A percentile compares a stretch with the other conserved stretches of the same genome.
These are phyloP conservation scores for Tulasnella sp. DNA, from an alignment of 768 basidiomycete species.

Conservation along the genomic window DNA sequence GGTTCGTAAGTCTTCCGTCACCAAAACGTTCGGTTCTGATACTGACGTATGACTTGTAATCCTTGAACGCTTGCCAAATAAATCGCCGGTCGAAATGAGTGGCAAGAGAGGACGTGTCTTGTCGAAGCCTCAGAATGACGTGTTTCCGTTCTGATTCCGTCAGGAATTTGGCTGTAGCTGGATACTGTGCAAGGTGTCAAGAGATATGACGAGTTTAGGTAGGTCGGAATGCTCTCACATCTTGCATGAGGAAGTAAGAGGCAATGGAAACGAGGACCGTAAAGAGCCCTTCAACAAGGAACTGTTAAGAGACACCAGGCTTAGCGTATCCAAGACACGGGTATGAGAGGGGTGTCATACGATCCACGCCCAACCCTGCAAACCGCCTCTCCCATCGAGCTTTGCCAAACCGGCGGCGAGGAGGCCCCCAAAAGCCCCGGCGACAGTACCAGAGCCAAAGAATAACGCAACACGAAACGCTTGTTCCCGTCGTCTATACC, in stretches of 20 bases:
- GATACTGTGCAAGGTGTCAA: neutral
- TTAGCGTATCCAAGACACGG: neutral
- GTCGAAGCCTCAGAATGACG: conserved; percentile 50
- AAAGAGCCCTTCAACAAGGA: conserved; percentile 55
- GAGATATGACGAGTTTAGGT: neutral
- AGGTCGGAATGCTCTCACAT: conserved; percentile 50
- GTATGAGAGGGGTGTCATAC: conserved; percentile 25
- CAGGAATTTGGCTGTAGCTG: conserved; percentile 48
- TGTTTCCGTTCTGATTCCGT: conserved; percentile 50
- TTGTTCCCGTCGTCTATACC: conserved; percentile 76
- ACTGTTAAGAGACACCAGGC: conserved; percentile 1
- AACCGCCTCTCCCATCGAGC: conserved; percentile 42
- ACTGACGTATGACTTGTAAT: conserved; percentile 63
- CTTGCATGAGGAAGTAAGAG: conserved; percentile 63
- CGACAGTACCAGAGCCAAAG: conserved; percentile 66
- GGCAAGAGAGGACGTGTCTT: conserved; percentile 54
- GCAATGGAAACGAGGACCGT: conserved; percentile 46
- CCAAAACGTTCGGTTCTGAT: conserved; percentile 27
- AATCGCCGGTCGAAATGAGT: conserved; percentile 42
- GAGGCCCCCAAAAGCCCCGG: conserved; percentile 68
- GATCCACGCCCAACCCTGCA: conserved; percentile 44
- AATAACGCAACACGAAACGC: conserved; percentile 58
- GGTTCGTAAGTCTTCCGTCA: conserved; percentile 22
- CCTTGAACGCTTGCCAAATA: conserved; percentile 46
- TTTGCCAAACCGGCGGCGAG: conserved; percentile 43